Conservation (phyloP, 2,329 filamentous ascomycete genomes). For the Colletotrichum noveboracense region DNA sequence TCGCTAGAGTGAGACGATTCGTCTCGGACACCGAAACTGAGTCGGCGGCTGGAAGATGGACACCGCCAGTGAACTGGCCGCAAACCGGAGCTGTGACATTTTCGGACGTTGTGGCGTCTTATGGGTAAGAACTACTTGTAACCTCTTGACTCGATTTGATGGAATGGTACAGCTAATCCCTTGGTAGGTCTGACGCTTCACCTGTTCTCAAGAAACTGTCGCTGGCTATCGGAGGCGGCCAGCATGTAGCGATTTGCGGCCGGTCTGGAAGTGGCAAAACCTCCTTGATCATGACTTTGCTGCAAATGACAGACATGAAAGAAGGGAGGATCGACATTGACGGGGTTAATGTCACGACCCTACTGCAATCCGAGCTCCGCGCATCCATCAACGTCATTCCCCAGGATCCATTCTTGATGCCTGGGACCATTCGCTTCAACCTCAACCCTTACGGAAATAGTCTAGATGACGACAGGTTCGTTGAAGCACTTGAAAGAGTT, state of each 20-base stretch:
- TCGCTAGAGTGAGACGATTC: background rate
- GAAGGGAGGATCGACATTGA: background rate
- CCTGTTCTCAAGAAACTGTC: background rate
- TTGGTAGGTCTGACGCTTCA: background rate
- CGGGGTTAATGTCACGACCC: background rate
- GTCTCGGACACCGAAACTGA: background rate
- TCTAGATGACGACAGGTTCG: background rate
- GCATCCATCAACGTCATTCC: background rate
- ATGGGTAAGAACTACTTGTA: background rate
- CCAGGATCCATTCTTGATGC: background rate
- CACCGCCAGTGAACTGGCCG: background rate
- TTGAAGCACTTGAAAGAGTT: background rate
- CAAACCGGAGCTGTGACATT: background rate
- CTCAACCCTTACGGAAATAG: background rate
- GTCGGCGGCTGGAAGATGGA: background rate
- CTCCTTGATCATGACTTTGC: background rate
- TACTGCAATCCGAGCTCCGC: background rate
- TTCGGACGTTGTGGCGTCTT: background rate
- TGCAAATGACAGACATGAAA: background rate
- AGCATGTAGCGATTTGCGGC: background rate
- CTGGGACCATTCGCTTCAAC: background rate
- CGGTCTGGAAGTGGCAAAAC: slow-evolving; percentile 14
- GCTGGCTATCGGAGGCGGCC: background rate
- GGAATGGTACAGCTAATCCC: background rate
- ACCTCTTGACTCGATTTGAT: rapidly evolving